A percentile compares a stretch with the other conserved stretches of the same genome.
These are phyloP conservation scores for Fusarium mexicanum DNA, from an alignment of 2,329 filamentous ascomycete genomes.

Conservation along the genomic window DNA sequence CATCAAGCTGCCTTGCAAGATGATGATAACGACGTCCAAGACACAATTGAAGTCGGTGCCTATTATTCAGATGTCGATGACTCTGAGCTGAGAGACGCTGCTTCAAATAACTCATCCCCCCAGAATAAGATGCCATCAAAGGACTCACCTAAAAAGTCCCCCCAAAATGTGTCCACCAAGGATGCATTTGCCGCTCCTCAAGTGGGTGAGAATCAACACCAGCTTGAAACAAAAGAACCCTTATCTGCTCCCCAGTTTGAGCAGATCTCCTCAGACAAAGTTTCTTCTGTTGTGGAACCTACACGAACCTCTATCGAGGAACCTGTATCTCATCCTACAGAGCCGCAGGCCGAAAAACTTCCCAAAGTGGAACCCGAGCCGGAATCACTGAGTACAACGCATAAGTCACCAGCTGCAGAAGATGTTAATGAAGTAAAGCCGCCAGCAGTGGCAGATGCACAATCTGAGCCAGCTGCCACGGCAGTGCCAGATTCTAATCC, in stretches of 20 bases:
- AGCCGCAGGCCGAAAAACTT: conserved; percentile 27
- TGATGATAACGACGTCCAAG: conserved; percentile 62
- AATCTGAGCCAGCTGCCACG: conserved; percentile 6
- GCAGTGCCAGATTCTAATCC: not conserved
- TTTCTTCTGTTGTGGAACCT: conserved; percentile 23
- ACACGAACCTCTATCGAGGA: conserved; percentile 25
- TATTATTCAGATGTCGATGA: conserved; percentile 48
- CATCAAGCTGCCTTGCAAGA: conserved; percentile 43
- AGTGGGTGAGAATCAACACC: not conserved
- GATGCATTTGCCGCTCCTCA: conserved; percentile 23
- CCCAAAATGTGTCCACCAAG: conserved; percentile 23
- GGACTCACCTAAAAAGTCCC: conserved; percentile 21
- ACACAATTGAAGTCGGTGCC: conserved; percentile 67
- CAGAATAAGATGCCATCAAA: conserved; percentile 36
- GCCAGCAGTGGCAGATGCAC: not conserved
- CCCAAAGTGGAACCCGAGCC: conserved; percentile 34
- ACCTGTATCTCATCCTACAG: conserved; percentile 26
- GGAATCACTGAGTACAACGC: conserved; percentile 14
- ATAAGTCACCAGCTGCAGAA: conserved; percentile 1
- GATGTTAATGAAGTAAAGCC: not conserved
- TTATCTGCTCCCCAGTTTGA: conserved; percentile 6
- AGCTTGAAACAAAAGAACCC: conserved; percentile 2
- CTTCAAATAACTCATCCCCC: conserved; percentile 46
- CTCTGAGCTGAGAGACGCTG: conserved; percentile 41
- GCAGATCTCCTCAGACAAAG: conserved; percentile 6